Evolutionary conservation across 2,329 filamentous ascomycete genomes (phyloP).

Genomic region (Cryphonectria radicalis): DNA sequence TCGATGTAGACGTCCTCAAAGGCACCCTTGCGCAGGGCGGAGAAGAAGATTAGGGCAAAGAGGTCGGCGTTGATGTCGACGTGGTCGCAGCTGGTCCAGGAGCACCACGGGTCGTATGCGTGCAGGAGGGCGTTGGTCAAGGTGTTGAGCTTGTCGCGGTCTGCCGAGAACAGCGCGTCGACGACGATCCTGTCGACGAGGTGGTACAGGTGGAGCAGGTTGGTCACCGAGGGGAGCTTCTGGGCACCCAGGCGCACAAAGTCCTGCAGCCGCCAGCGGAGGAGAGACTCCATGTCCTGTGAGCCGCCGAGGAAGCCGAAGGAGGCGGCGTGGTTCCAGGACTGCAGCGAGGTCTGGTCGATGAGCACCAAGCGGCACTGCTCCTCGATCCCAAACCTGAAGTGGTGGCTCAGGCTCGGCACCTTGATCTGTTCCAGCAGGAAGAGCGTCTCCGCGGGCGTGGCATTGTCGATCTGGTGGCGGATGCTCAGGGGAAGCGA

Average conservation of each 20-base stretch:
- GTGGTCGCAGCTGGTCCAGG: conserved; percentile 32
- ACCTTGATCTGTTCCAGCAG: conserved; percentile 40
- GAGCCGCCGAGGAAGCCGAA: conserved; percentile 35
- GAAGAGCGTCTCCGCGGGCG: conserved; percentile 38
- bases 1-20: conserved; percentile 68
- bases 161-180: conserved; percentile 38
- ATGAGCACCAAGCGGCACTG: conserved; percentile 37
- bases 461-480: conserved; percentile 36
- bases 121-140: conserved; percentile 44
- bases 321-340: conserved; percentile 38
- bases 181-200: conserved; percentile 35
- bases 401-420: conserved; percentile 32
- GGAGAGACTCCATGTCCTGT: conserved; percentile 36
- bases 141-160: conserved; percentile 39
- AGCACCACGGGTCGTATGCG: conserved; percentile 36
- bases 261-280: conserved; percentile 35
- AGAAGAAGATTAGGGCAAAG: conserved; percentile 61
- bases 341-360: conserved; percentile 34
- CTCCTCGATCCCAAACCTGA: conserved; percentile 35
- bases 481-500: conserved; percentile 37
- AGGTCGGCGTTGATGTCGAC: conserved; percentile 57
- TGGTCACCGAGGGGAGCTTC: conserved; percentile 32
- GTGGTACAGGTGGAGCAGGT: conserved; percentile 35
- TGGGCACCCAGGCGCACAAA: conserved; percentile 36
- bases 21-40: conserved; percentile 57